Percentiles rank a stretch among this genome's conserved stretches.
These are phyloP conservation scores for Aplosporella prunicola DNA, from an alignment of 2,329 filamentous ascomycete species.

Conservation along the genomic window DNA sequence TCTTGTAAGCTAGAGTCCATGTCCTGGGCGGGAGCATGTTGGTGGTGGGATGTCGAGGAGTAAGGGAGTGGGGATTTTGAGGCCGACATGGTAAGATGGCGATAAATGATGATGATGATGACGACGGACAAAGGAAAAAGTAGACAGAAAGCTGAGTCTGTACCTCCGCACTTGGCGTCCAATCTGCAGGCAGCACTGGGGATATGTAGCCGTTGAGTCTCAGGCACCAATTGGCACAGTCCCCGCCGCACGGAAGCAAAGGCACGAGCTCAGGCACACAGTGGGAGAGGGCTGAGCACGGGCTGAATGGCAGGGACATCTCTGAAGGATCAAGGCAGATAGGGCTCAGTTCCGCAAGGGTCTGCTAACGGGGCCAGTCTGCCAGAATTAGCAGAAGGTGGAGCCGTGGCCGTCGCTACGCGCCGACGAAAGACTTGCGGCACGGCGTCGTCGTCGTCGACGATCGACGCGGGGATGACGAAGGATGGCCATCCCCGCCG, in stretches of 20 bases:
- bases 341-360: slow-evolving; percentile 2
- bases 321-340: slow-evolving; percentile 8
- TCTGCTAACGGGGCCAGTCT: slow-evolving; percentile 4
- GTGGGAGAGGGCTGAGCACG: slow-evolving; percentile 6
- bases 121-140: slow-evolving; percentile 4
- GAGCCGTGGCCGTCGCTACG: slow-evolving; percentile 7
- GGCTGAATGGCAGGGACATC: slow-evolving; percentile 6
- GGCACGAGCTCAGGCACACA: slow-evolving; percentile 8
- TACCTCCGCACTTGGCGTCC: too few relatives aligned
- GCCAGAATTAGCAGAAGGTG: slow-evolving; percentile 10
- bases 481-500: slow-evolving; percentile 6
- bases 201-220: slow-evolving; percentile 1
- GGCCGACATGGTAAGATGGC: slow-evolving; percentile 6
- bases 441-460: slow-evolving; percentile 5
- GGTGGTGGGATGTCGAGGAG: slow-evolving; percentile 1
- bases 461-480: slow-evolving; percentile 7
- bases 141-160: too few relatives aligned
- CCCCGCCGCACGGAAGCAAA: not conserved
- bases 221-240: too few relatives aligned
- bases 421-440: slow-evolving; percentile 1
- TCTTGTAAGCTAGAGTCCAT: slow-evolving; percentile 2
- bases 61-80: slow-evolving; percentile 8
- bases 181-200: slow-evolving; percentile 4
- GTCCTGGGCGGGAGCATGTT: slow-evolving; percentile 1
- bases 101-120: not conserved